Evolutionary conservation across 805 yeast species (phyloP).

Genomic region (Debaryomyces prosopidis): DNA sequence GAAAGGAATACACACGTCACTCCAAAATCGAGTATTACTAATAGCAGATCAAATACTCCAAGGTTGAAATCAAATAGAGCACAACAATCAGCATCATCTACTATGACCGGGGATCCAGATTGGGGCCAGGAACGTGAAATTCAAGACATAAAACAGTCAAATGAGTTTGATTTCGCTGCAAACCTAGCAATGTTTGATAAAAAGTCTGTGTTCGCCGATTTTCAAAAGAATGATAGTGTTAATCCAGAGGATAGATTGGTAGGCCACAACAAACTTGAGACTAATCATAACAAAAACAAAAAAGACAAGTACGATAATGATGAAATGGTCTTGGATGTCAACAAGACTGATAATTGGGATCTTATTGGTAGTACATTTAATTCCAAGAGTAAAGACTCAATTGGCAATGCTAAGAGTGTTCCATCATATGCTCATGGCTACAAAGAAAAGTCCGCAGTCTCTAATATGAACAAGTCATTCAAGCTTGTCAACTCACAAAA

Average conservation of each 20-base stretch:
- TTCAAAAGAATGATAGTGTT: conserved; percentile 62
- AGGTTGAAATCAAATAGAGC: conserved; percentile 4
- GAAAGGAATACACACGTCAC: conserved; percentile 2
- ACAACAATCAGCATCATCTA: conserved; percentile 3
- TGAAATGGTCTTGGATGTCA: conserved; percentile 67
- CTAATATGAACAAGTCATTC: conserved; percentile 11
- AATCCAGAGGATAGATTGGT: conserved; percentile 67
- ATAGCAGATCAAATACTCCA: conserved; percentile 9
- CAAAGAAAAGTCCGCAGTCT: conserved; percentile 9
- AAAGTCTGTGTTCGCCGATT: conserved; percentile 72
- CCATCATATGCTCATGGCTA: conserved; percentile 14
- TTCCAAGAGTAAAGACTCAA: conserved; percentile 4
- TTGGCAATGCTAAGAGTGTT: conserved; percentile 16
- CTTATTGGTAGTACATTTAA: conserved; percentile 25
- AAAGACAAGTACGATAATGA: conserved; percentile 61
- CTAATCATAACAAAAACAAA: conserved; percentile 15
- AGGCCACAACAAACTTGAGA: conserved; percentile 62
- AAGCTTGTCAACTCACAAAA: conserved; percentile 19
- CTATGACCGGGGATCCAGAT: conserved; percentile 33
- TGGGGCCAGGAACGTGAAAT: conserved; percentile 51
- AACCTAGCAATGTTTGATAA: conserved; percentile 84
- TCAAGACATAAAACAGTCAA: conserved; percentile 43
- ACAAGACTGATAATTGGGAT: conserved; percentile 56
- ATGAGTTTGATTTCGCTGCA: conserved; percentile 84
- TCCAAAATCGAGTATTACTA: conserved; percentile 3